Conservation (phyloP, 2,329 filamentous ascomycete species). For the Colletotrichum trifolii region DNA sequence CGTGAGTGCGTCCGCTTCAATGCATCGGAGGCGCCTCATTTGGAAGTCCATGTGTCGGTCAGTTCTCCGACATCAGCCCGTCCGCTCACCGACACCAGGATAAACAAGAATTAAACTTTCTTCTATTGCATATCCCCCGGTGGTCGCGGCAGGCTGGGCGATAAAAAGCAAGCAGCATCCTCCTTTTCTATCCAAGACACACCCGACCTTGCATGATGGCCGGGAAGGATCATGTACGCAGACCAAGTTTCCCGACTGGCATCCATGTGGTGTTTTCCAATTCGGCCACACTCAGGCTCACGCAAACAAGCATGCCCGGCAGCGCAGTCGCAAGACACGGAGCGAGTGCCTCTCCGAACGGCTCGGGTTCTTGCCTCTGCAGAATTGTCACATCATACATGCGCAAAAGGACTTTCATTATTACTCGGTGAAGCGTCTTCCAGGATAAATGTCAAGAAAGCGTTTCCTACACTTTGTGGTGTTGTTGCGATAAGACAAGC, state of each 20-base stretch:
- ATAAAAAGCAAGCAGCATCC: slow-evolving; percentile 13
- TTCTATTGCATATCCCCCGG: slow-evolving; percentile 12
- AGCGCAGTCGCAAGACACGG: slow-evolving; percentile 17
- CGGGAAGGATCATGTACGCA: slow-evolving; percentile 1
- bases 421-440: background rate
- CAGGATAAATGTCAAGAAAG: slow-evolving; percentile 1
- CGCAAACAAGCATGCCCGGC: slow-evolving; percentile 16
- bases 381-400: slow-evolving; percentile 16
- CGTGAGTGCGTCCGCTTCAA: slow-evolving; percentile 19
- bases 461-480: background rate
- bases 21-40: slow-evolving; percentile 20
- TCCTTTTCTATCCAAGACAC: slow-evolving; percentile 4
- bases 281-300: slow-evolving; percentile 34
- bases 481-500: slow-evolving; percentile 19
- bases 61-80: slow-evolving; percentile 14
- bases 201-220: slow-evolving; percentile 6
- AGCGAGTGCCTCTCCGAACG: slow-evolving; percentile 17
- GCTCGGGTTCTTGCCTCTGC: slow-evolving; percentile 3
- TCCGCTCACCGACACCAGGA: slow-evolving; percentile 21
- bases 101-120: slow-evolving; percentile 20
- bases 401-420: background rate
- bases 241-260: slow-evolving; percentile 11
- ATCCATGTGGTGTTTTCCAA: slow-evolving; percentile 35
- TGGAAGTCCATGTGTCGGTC: slow-evolving; percentile 28
- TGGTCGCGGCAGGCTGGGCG: slow-evolving; percentile 12